Conservation (phyloP, 2,329 filamentous ascomycete species). For the Aspergillus glaucus region DNA sequence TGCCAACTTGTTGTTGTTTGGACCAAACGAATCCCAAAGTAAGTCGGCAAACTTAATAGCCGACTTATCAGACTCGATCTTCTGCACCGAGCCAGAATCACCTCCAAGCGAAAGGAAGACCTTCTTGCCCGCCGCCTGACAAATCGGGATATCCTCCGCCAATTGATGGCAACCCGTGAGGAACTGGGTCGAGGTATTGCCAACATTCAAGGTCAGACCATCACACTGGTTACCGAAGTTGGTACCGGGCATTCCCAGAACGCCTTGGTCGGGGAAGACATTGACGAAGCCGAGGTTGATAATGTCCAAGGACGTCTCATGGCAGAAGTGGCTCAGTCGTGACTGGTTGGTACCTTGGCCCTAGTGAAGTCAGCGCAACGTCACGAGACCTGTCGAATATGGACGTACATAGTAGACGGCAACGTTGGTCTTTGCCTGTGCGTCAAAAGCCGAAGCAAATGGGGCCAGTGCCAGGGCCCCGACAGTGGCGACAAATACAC, state of each 20-base stretch:
- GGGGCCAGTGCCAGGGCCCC: constrained; percentile 26
- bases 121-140: constrained; percentile 39
- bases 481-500: constrained; percentile 27
- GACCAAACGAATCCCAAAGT: constrained; percentile 47
- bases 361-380: constrained; percentile 17
- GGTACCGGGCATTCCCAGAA: constrained; percentile 44
- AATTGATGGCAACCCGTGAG: constrained; percentile 41
- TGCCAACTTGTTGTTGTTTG: constrained; percentile 25
- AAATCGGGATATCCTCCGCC: constrained; percentile 34
- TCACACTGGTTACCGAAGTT: constrained; percentile 55
- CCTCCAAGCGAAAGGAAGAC: constrained; percentile 46
- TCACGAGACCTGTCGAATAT: neutral
- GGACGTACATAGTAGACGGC: constrained; percentile 48
- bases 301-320: constrained; percentile 47
- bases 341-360: constrained; percentile 49
- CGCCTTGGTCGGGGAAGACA: constrained; percentile 43
- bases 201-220: constrained; percentile 32
- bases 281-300: constrained; percentile 54
- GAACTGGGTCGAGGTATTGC: constrained; percentile 35
- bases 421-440: constrained; percentile 41
- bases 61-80: constrained; percentile 34
- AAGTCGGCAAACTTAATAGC: constrained; percentile 46
- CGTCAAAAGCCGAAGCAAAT: constrained; percentile 36
- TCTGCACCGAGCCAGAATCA: constrained; percentile 33
- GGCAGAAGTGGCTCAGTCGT: constrained; percentile 46